These are phyloP conservation scores for Pythium phragmitis DNA, from an alignment of 352 stramenopile genomes.

Conservation along the genomic window DNA sequence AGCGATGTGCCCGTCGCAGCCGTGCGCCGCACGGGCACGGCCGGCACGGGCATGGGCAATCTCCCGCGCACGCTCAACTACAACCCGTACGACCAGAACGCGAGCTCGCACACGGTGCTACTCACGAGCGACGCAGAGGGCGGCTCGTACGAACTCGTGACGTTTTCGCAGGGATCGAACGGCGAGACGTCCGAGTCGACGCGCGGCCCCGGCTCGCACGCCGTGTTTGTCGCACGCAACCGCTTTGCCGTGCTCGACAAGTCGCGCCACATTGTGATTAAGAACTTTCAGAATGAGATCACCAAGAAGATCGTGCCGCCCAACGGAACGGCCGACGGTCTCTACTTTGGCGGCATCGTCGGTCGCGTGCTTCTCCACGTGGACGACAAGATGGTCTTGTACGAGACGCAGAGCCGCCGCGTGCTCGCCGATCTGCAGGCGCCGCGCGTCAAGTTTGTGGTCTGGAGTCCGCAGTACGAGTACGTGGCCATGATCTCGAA, in stretches of 20 bases:
- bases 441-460: constrained; percentile 96
- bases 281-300: constrained; percentile 99
- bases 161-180: constrained; percentile 80
- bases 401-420: constrained; percentile 97
- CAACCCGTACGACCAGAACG: constrained; percentile 95
- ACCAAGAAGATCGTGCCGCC: constrained; percentile 97
- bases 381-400: constrained; percentile 98
- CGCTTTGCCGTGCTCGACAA: constrained; percentile 98
- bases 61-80: constrained; percentile 93
- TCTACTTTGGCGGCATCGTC: constrained; percentile 97
- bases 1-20: constrained; percentile 75
- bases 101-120: constrained; percentile 90
- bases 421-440: constrained; percentile 96
- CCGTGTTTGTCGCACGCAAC: constrained; percentile 97
- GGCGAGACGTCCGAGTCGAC: constrained; percentile 92
- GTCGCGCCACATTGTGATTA: constrained; percentile 96
- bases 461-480: constrained; percentile 96
- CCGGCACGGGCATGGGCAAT: constrained; percentile 89
- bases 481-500: constrained; percentile 98
- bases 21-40: constrained; percentile 64
- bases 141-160: constrained; percentile 97
- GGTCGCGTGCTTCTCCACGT: constrained; percentile 96
- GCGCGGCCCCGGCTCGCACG: constrained; percentile 92
- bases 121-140: constrained; percentile 96
- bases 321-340: constrained; percentile 92